Conservation (phyloP, 2,329 filamentous ascomycete species). For the Colletotrichum salicis region DNA sequence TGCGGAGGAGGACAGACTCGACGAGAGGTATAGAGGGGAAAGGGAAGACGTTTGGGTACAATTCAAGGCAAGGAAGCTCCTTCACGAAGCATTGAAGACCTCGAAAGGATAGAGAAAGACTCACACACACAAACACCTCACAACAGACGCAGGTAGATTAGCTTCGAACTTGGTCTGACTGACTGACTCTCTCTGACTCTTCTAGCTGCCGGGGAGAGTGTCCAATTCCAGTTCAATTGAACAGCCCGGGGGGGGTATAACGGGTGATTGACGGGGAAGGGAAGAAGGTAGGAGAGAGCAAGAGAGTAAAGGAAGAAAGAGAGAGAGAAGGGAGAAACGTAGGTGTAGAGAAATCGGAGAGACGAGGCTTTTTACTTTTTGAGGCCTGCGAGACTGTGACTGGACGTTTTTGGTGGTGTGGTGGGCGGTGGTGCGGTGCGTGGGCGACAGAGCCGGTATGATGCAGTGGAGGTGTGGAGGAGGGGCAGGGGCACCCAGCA, state of each 20-base stretch:
- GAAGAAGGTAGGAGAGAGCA: conserved; percentile 5
- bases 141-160: background rate
- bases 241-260: conserved; percentile 6
- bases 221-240: background rate
- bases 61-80: background rate
- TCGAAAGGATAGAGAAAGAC: background rate
- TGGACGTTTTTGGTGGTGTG: background rate
- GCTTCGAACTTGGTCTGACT: background rate
- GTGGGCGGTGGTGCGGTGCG: conserved; percentile 6
- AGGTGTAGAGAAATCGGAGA: background rate
- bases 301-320: background rate
- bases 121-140: background rate
- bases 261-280: conserved; percentile 9
- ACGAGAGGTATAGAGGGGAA: background rate
- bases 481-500: conserved; percentile 33
- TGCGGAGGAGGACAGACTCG: background rate
- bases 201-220: background rate
- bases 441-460: conserved; percentile 24
- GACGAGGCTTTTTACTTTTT: conserved; percentile 36
- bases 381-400: conserved; percentile 33
- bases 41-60: background rate
- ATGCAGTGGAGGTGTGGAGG: conserved; percentile 38
- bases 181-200: background rate
- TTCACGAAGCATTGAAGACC: background rate
- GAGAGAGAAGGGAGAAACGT: background rate